A percentile compares a stretch with the other conserved stretches of the same genome.
Evolutionary conservation across 306 rosid species (phyloP).

Genomic region (cucumber (Cucumis sativus)): DNA sequence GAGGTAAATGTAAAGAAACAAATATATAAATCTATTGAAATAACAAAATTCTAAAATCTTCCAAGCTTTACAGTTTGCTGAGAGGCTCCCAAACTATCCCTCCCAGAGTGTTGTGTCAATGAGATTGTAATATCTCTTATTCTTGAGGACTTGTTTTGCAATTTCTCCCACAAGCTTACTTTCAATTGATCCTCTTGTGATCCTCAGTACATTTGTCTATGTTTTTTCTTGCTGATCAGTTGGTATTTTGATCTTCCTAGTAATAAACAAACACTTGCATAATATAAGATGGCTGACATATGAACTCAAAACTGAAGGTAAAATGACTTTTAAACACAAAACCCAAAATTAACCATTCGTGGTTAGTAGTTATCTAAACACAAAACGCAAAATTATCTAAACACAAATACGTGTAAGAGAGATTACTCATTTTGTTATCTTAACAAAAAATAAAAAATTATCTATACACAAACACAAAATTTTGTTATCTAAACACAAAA

Average conservation of each 20-base stretch:
- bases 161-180: background rate
- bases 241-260: too few species aligned
- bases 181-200: background rate
- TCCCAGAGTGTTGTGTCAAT: background rate
- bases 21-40: background rate
- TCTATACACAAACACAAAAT: too few species aligned
- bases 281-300: too few species aligned
- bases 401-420: too few species aligned
- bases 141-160: background rate
- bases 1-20: too few species aligned
- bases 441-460: too few species aligned
- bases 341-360: too few species aligned
- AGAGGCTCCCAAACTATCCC: background rate
- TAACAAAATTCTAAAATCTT: background rate
- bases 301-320: slow-evolving; percentile 31
- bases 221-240: background rate
- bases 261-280: too few species aligned
- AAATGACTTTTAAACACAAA: slow-evolving; percentile 60
- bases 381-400: too few species aligned
- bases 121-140: background rate
- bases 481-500: too few species aligned
- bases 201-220: background rate
- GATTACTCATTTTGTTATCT: too few species aligned
- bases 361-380: too few species aligned
- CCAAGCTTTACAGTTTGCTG: background rate